Evolutionary conservation across 371 early-diverging fungal species (phyloP).

Genomic region (Actinomucor elegans): DNA sequence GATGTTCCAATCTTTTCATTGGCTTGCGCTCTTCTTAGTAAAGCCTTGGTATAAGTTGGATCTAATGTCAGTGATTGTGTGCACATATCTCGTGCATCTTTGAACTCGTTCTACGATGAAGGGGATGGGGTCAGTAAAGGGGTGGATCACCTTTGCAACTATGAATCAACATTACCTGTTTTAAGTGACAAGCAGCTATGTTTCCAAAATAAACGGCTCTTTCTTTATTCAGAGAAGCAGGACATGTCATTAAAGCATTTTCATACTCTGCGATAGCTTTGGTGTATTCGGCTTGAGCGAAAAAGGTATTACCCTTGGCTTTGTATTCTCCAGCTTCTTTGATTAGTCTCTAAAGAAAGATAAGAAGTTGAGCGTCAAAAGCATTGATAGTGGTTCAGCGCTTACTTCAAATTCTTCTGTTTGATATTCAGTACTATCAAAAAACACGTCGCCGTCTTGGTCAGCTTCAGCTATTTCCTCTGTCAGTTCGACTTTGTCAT

Average conservation of each 20-base stretch:
- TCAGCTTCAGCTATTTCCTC: slow-evolving; percentile 6
- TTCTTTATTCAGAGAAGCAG: slow-evolving; percentile 38
- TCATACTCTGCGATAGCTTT: slow-evolving; percentile 60
- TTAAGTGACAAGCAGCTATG: slow-evolving; percentile 70
- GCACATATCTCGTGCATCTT: slow-evolving; percentile 52
- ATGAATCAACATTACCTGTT: slow-evolving; percentile 40
- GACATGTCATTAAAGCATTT: slow-evolving; percentile 62
- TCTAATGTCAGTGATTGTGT: slow-evolving; percentile 67
- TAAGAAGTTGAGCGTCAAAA: too few relatives aligned
- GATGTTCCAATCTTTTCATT: slow-evolving; percentile 61
- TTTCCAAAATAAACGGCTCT: slow-evolving; percentile 63
- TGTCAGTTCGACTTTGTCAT: not conserved
- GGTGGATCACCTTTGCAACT: not conserved
- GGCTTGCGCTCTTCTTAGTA: slow-evolving; percentile 79
- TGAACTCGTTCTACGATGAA: slow-evolving; percentile 52
- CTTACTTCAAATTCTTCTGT: slow-evolving; percentile 38
- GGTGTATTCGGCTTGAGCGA: slow-evolving; percentile 49
- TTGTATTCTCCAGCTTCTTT: slow-evolving; percentile 54
- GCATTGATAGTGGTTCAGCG: too few relatives aligned
- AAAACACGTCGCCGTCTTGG: slow-evolving; percentile 46
- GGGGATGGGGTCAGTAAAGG: not conserved
- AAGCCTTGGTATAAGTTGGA: slow-evolving; percentile 74
- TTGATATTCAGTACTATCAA: slow-evolving; percentile 36
- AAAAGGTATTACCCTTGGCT: slow-evolving; percentile 49
- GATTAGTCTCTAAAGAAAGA: slow-evolving; percentile 24